Conservation (phyloP, 805 yeast genomes). For the Metschnikowia cubensis region DNA sequence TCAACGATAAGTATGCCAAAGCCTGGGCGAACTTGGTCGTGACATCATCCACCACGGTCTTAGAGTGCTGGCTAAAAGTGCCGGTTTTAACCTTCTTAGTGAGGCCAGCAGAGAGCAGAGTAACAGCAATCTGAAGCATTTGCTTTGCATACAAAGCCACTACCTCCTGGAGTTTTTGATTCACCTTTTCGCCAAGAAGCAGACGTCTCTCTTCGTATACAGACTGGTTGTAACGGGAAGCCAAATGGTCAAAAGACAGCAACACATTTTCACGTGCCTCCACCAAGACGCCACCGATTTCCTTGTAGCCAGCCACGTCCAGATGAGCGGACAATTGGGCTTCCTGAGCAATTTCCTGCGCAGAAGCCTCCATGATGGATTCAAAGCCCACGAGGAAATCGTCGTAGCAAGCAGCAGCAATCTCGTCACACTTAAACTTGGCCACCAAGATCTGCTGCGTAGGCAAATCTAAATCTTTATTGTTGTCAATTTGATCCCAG, state of each 20-base stretch:
- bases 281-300: conserved; percentile 42
- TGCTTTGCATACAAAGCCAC: conserved; percentile 29
- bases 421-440: conserved; percentile 90
- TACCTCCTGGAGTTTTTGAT: conserved; percentile 38
- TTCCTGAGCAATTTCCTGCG: conserved; percentile 1
- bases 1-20: conserved; percentile 23
- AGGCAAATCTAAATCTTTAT: conserved; percentile 92
- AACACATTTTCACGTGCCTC: conserved; percentile 46
- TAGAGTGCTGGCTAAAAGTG: conserved; percentile 8
- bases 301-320: conserved; percentile 27
- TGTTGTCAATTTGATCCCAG: conserved; percentile 91
- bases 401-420: conserved; percentile 41
- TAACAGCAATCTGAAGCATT: conserved; percentile 7
- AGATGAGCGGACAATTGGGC: conserved; percentile 10
- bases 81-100: conserved; percentile 10
- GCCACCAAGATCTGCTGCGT: conserved; percentile 96
- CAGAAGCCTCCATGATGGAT: conserved; percentile 10
- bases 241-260: conserved; percentile 58
- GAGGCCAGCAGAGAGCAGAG: conserved; percentile 11
- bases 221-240: conserved; percentile 64
- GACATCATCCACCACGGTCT: conserved; percentile 11
- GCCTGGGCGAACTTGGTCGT: conserved; percentile 15
- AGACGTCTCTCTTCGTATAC: conserved; percentile 65
- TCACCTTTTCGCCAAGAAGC: conserved; percentile 47
- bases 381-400: conserved; percentile 25